Evolutionary conservation across 169 alveolate species (phyloP).

Genomic region (Plasmodium malariae): DNA sequence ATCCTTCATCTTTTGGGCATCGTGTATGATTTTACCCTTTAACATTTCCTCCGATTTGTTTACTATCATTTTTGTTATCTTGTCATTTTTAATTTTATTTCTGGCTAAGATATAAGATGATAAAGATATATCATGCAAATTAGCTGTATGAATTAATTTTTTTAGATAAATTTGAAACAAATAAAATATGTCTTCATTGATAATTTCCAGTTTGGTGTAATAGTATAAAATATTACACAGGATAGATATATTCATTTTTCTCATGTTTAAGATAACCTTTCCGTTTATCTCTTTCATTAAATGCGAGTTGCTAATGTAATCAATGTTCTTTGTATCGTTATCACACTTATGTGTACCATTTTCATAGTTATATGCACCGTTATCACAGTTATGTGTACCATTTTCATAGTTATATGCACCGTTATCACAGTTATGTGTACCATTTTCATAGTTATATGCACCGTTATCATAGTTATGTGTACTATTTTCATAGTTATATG

Average conservation of each 20-base stretch:
- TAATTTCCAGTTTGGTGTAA: conserved; percentile 31
- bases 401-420: too few species aligned
- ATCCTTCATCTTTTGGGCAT: conserved; percentile 11
- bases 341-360: too few species aligned
- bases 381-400: too few species aligned
- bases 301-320: too few species aligned
- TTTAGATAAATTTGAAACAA: conserved; percentile 55
- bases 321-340: too few species aligned
- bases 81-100: conserved; percentile 23
- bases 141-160: conserved; percentile 25
- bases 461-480: too few species aligned
- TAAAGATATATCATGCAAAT: conserved; percentile 35
- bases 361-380: too few species aligned
- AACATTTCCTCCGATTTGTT: conserved; percentile 31
- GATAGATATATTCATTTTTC: conserved; percentile 68
- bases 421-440: too few species aligned
- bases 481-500: too few species aligned
- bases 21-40: neutral
- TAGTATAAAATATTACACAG: conserved; percentile 51
- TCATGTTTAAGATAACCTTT: conserved; percentile 37
- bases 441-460: too few species aligned
- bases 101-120: conserved; percentile 43
- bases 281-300: conserved; percentile 18
- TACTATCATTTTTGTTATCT: conserved; percentile 4
- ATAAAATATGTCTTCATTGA: conserved; percentile 31